A percentile compares a stretch with the other conserved stretches of the same genome.
phyloP scores from a whole-genome alignment of 108 stramenopile genomes.

The Cyclostephanos invisitatus region DNA sequence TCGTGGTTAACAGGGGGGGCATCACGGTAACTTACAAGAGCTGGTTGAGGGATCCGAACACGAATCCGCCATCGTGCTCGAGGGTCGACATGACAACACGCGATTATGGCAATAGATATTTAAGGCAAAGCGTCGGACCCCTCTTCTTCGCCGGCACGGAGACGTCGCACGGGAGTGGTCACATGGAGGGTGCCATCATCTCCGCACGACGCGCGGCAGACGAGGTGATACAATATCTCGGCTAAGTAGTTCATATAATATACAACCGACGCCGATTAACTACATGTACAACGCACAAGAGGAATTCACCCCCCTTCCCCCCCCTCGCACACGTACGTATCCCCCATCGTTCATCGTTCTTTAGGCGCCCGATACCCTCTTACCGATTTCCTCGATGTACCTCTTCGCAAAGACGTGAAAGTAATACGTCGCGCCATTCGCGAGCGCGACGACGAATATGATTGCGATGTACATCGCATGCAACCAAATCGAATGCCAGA shows the following conservation, averaged over 20 bases:
- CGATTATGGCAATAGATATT: constrained; percentile 16
- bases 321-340: constrained; percentile 1
- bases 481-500: constrained; percentile 48
- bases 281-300: no score
- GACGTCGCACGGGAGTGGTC: constrained; percentile 16
- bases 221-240: constrained; percentile 16
- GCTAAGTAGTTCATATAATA: neutral
- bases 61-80: constrained; percentile 5
- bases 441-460: constrained; percentile 43
- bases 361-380: constrained; percentile 25
- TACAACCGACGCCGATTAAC: neutral
- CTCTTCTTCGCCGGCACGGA: constrained; percentile 30
- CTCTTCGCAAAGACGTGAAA: constrained; percentile 52
- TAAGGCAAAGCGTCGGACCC: constrained; percentile 10
- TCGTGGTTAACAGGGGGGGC: constrained; percentile 8
- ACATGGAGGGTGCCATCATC: constrained; percentile 25
- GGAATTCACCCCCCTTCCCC: no score
- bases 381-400: constrained; percentile 45
- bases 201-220: constrained; percentile 18
- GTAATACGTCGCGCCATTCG: constrained; percentile 52
- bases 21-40: constrained; percentile 26
- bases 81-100: constrained; percentile 1
- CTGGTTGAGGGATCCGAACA: constrained; percentile 18
- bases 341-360: neutral
- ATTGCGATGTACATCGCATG: constrained; percentile 34